These are phyloP conservation scores for Cronartium quercuum DNA, from an alignment of 1,284 basidiomycete species.

Conservation along the genomic window DNA sequence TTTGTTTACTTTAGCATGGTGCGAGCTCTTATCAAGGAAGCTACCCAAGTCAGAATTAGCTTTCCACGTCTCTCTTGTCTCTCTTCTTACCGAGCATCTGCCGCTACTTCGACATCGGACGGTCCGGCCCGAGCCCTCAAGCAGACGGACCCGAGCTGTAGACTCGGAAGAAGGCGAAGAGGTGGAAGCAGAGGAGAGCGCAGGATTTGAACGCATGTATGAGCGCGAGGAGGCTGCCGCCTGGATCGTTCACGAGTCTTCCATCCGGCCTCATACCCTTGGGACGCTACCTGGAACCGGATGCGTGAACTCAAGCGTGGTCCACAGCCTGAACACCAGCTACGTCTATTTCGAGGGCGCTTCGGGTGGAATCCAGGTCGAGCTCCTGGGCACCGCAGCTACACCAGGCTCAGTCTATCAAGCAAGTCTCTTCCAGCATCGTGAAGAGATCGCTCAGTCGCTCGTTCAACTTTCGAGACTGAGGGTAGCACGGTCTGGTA, in stretches of 20 bases:
- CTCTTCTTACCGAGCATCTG: not conserved
- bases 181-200: not conserved
- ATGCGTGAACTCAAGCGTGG: slow-evolving; percentile 14
- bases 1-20: slow-evolving; percentile 10
- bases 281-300: not conserved
- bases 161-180: slow-evolving; percentile 1
- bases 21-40: slow-evolving; percentile 8
- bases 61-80: slow-evolving; percentile 29
- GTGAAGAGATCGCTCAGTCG: slow-evolving; percentile 16
- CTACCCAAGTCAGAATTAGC: slow-evolving; percentile 13
- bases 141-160: not conserved
- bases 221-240: not conserved
- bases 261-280: slow-evolving; percentile 5
- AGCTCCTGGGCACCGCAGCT: slow-evolving; percentile 10
- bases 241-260: slow-evolving; percentile 17
- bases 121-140: not conserved
- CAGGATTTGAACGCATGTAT: slow-evolving; percentile 4
- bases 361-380: not conserved
- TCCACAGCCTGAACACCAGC: slow-evolving; percentile 9
- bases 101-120: not conserved
- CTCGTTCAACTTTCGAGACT: slow-evolving; percentile 7
- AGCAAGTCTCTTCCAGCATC: slow-evolving; percentile 2
- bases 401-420: slow-evolving; percentile 1
- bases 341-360: slow-evolving; percentile 5
- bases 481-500: not conserved